Evolutionary conservation across 176 grass and related monocot species (phyloP), one percentile per base, ranked within the genome.

Genomic region (Pharus latifolius): DNA sequence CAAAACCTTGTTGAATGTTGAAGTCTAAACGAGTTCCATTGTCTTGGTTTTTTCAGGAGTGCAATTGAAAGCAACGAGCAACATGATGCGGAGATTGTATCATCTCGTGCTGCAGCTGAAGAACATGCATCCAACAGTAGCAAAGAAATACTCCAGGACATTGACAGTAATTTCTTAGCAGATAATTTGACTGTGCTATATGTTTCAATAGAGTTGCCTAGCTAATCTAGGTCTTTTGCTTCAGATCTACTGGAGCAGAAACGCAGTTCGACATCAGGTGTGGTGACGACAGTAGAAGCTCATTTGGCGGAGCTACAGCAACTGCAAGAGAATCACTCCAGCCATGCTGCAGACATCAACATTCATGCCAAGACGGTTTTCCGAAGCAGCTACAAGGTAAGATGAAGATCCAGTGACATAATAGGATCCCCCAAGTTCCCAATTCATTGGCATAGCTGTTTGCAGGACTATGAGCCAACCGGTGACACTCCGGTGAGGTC

Each of bases 401-500:
- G 74, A 49, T 16, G 1, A 49, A 34, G 51, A 54, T 19, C 14
- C 1, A 29, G 31, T 18, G 8, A 44, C 33, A 32, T 7, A 29
- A 24, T 23, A 9, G 0, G 8, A 18, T 4, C 17, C 18, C 48
- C 57, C 33, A 2, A 8, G 41, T 47, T 4, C 15, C 59, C 5
- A 31, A 26, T 3, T 16, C 17, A 47, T 23, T 41, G 56, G 14
- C 4, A 5, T 41, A 19, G 28, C 30, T 37, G 27, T 33, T 50
- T 24, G 44, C 70, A 99, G 95, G 95, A 99, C 43, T 95, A 99
- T 6, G 69, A 94, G 45, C 69, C 84, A 2, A 88, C 87, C 1
- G 90, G 90, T n/a, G 95, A 94, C 26, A 99, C 87, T 50, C 95
- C 95, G 10, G 44, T 67, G 24, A 76, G 90, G 73, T 91, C 79